phyloP scores from a whole-genome alignment of 768 basidiomycete genomes.

The Leccinellum albellum region DNA sequence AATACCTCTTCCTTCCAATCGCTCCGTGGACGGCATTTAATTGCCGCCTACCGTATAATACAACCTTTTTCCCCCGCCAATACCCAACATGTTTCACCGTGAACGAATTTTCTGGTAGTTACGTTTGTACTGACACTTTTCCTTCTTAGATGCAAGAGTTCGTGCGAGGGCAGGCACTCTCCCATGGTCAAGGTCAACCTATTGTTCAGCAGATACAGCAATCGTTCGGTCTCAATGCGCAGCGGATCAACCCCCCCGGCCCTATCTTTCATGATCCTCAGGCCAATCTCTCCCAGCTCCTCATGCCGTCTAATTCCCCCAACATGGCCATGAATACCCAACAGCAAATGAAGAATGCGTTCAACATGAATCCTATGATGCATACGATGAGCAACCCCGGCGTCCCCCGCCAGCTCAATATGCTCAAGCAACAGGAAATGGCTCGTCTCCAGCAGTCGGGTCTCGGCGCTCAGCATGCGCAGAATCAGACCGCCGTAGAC shows the following conservation, averaged over 20 bases:
- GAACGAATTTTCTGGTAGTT: slow-evolving; percentile 10
- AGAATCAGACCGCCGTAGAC: slow-evolving; percentile 40
- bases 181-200: slow-evolving; percentile 39
- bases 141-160: slow-evolving; percentile 43
- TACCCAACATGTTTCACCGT: slow-evolving; percentile 3
- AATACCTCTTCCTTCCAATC: slow-evolving; percentile 18
- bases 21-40: slow-evolving; percentile 12
- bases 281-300: slow-evolving; percentile 22
- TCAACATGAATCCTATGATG: slow-evolving; percentile 36
- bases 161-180: slow-evolving; percentile 38
- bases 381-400: slow-evolving; percentile 31
- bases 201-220: slow-evolving; percentile 41
- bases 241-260: slow-evolving; percentile 37
- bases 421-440: slow-evolving; percentile 42
- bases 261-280: slow-evolving; percentile 38
- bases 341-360: slow-evolving; percentile 29
- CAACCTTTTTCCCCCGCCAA: slow-evolving; percentile 1
- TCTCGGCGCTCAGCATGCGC: slow-evolving; percentile 31
- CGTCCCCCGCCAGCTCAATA: slow-evolving; percentile 38
- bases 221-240: slow-evolving; percentile 35
- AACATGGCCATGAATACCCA: slow-evolving; percentile 37
- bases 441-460: slow-evolving; percentile 32
- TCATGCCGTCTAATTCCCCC: slow-evolving; percentile 38
- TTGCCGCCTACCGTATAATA: slow-evolving; percentile 4
- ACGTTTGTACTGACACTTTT: slow-evolving; percentile 23